Conservation (phyloP, 805 yeast genomes). For the Saccharomyces kudriavzevii region DNA sequence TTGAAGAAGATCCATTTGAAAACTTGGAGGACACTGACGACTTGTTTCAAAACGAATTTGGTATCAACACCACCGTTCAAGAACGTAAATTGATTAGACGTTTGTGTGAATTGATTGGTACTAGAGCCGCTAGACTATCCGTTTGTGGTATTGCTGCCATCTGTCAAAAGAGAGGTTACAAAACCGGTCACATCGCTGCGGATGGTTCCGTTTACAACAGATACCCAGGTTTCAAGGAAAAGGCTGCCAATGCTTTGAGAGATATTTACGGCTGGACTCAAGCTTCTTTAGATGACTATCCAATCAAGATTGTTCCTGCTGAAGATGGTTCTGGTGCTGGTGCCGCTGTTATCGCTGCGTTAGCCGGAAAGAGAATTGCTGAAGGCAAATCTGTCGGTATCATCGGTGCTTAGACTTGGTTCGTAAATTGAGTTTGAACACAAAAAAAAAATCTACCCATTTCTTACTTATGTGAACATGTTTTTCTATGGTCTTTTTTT, state of each 20-base stretch:
- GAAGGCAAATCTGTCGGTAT: conserved; percentile 61
- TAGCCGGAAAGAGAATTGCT: conserved; percentile 69
- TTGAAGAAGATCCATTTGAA: conserved; percentile 84
- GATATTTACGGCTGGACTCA: conserved; percentile 78
- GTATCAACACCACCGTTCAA: conserved; percentile 57
- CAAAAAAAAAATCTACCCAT: not conserved
- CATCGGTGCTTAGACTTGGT: conserved; percentile 3
- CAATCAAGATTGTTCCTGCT: conserved; percentile 79
- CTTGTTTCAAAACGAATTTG: conserved; percentile 50
- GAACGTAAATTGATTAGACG: conserved; percentile 79
- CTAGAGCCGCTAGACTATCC: conserved; percentile 83
- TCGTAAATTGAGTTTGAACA: not conserved
- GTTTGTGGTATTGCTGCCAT: conserved; percentile 94
- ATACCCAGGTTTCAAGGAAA: conserved; percentile 82
- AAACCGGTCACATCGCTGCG: conserved; percentile 82
- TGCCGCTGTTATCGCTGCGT: conserved; percentile 95
- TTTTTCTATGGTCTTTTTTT: not conserved
- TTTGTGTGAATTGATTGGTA: conserved; percentile 77
- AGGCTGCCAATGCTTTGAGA: conserved; percentile 79
- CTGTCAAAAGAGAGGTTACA: conserved; percentile 72
- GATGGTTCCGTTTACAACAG: conserved; percentile 92
- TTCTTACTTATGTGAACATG: not conserved
- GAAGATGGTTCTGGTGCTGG: conserved; percentile 98
- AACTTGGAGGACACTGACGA: conserved; percentile 65
- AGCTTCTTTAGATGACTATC: conserved; percentile 45